Percentiles rank a stretch among this genome's conserved stretches.
Evolutionary conservation across 495 filamentous ascomycete genomes (phyloP).

Genomic region (Glarea lozoyensis): DNA sequence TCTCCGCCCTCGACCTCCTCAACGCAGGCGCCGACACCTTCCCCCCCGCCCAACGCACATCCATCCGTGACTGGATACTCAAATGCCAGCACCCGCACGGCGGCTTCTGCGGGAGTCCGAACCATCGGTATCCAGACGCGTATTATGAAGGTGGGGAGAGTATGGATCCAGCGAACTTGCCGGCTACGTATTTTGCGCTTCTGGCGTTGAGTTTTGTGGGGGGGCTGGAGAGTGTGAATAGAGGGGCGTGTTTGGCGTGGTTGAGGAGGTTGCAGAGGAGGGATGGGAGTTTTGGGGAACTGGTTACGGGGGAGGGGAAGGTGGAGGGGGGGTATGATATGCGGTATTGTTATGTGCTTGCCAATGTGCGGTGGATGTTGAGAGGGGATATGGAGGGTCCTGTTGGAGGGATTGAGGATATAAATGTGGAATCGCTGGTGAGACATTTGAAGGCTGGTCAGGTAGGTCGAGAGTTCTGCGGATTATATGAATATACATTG

Average conservation of each 20-base stretch:
- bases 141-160: constrained; percentile 30
- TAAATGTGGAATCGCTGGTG: constrained; percentile 62
- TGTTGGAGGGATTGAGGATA: constrained; percentile 52
- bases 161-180: constrained; percentile 75
- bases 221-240: constrained; percentile 60
- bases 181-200: constrained; percentile 84
- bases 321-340: constrained; percentile 76
- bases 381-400: constrained; percentile 31
- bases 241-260: constrained; percentile 61
- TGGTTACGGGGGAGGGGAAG: constrained; percentile 46
- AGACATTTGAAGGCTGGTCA: constrained; percentile 62
- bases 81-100: constrained; percentile 64
- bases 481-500: neutral
- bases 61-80: constrained; percentile 63
- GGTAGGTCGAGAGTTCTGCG: constrained; percentile 32
- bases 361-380: constrained; percentile 75
- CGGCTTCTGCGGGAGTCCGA: constrained; percentile 73
- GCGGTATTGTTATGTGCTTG: constrained; percentile 76
- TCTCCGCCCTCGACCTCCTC: constrained; percentile 75
- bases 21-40: constrained; percentile 48
- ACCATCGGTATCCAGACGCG: constrained; percentile 24
- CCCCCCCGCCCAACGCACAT: constrained; percentile 46
- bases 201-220: constrained; percentile 64
- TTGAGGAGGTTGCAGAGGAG: constrained; percentile 65
- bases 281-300: constrained; percentile 90